Evolutionary conservation across 495 filamentous ascomycete genomes (phyloP), one percentile per base, ranked within the genome.

Genomic region (Hyaloscypha variabilis): DNA sequence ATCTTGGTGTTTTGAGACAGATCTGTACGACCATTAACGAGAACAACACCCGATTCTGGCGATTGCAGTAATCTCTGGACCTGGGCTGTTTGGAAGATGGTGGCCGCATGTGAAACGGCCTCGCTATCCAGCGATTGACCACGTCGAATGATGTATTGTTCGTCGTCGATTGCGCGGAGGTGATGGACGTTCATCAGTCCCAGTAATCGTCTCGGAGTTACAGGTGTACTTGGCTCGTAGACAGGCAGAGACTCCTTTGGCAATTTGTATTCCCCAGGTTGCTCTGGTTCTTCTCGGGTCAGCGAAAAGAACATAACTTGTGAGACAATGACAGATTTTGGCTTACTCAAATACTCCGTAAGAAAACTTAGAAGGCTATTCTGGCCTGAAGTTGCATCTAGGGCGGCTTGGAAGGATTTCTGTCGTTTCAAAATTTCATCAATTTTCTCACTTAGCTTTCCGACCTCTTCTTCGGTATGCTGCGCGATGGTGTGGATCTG

Each of bases 321-420:
- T 10, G 24, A 17, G 8, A 13, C 11, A 30, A 4, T 23, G 3
- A 23, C 5, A 5, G 6, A 8, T 17, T 19, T 25, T 8, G 23
- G 24, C 31, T 49, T 58, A 21, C 67, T 31, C 25, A 66, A 21
- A 24, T 70, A 62, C n/a, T 70, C 68, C 21, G 67, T 60, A 26
- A 70, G 59, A 36, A 70, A 67, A 28, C 61, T 24, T 11, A 70
- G 57, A n/a, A 70, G 52, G 31, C 61, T 28, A 11, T 65, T 70
- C 50, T 67, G 54, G 28, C 65, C 46, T 3, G 21, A 28, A 25
- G 34, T 46, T 25, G 64, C 64, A 13, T 67, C 51, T 5, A 67
- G 60, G 8, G 34, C 25, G 13, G 42, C 29, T 42, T 57, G 34
- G 25, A 34, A 19, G 1, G 50, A 58, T 3, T 42, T 39, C 26